Base-by-base conservation (phyloP, 306 rosid genomes). In the Inga oerstediana region DNA sequence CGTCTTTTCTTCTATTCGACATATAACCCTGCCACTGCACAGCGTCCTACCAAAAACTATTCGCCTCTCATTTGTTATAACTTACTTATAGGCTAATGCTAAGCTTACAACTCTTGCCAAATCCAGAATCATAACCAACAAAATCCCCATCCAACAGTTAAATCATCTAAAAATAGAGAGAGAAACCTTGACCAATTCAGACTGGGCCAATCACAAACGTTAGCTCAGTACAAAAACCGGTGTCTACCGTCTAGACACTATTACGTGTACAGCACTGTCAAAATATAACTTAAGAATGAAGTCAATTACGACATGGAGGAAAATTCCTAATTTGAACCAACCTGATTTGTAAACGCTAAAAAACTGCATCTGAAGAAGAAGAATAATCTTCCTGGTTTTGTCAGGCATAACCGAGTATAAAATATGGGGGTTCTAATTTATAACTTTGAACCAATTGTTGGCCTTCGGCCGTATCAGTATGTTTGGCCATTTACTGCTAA, bases 221-320 rank as follows among this genome's bases (percentile, higher is more conserved):
- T 58, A 45, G 79, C 84, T 81, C 30, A 62, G 80, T 46, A 62
- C 72, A 82, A 62, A 70, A 14, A 65, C 78, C 58, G 27, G 59
- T 4, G 32, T 71, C 64, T 82, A 75, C 51, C 3, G 32, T 71
- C 64, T 82, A 75, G 58, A 75, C 82, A 61, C 76, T 30, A 12
- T 19, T 52, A 62, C 16, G 78, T 35, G 85, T 82, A 76, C 80
- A 79, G 75, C 82, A 84, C 72, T 58, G 64, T 15, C 64, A 49
- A 44, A 27, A 27, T 27, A 84, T 74, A 85, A 81, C 81, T 76
- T 30, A 82, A 72, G 83, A 85, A 85, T 85, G 76, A 76, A 82
- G 51, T 67, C 79, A 72, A 82, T 76, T 88, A 88, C 88, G 77
- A 77, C 62, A 79, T 27, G 14, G 7, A 14, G 30, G 22, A 52